Evolutionary conservation across 2,329 filamentous ascomycete genomes (phyloP), one percentile per base, ranked within the genome.

Genomic region (Arthrobotrys entomopaga): DNA sequence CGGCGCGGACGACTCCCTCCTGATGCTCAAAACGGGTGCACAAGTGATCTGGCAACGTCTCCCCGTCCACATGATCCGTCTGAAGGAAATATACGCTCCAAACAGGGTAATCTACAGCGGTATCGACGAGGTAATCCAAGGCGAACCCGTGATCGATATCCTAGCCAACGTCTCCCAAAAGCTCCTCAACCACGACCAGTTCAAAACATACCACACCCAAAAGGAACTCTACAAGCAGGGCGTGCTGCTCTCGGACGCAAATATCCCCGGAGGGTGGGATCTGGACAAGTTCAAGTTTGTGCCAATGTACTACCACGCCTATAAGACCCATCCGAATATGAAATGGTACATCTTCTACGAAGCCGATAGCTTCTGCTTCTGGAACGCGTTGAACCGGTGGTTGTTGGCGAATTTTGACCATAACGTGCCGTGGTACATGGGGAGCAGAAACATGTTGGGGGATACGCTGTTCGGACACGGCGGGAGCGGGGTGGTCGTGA

Each of bases 201-300:
- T 87, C 77, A 83, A 83, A 52, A 81, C 86, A 22, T 82, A 83
- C 56, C 73, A 66, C 16, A 80, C 84, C 43, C 77, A 82, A 58
- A 80, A 83, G 63, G 78, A 78, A 34, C 75, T 78, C 3, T 80
- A 79, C 65, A 60, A 65, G 7, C 19, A 65, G 40, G 67, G 67
- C 0, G 54, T 58, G 2, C 53, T 43, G 15, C 48, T 72, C 19
- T 38, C 59, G 1, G 65, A 81, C 66, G 73, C 77, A 74, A 76
- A 81, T 78, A 64, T 77, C n/a, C 80, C 83, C 20, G 83, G 82
- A 0, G 81, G 79, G 7, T 88, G 86, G 87, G 82, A 81, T 16
- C 79, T 88, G 43, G 87, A 88, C 81, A 88, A 87, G 80, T 88
- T 87, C 81, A 88, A 88, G 80, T 87, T 87, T 78, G 81, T 87